These are phyloP conservation scores for Rhodotorula sp. DNA, from an alignment of 1,284 basidiomycete genomes.

Conservation along the genomic window DNA sequence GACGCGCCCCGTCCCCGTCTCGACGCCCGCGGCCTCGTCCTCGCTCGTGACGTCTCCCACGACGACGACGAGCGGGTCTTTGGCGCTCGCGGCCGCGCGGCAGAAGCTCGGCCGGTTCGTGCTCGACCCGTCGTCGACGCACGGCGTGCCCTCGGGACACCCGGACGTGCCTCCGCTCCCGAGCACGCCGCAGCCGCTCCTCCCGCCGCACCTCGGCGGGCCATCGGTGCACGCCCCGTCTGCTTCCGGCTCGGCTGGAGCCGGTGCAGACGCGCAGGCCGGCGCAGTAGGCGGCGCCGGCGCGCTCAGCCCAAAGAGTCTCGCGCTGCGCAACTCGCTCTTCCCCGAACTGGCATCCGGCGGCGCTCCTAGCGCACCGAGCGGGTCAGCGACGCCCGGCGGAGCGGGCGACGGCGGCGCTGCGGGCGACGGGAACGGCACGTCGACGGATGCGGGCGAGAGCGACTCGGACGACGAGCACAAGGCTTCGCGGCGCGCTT, in stretches of 20 bases:
- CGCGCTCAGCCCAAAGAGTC: slow-evolving; percentile 24
- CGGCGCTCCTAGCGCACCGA: background rate
- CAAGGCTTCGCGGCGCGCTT: background rate
- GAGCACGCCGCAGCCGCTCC: slow-evolving; percentile 4
- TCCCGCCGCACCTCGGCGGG: background rate
- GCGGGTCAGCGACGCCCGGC: background rate
- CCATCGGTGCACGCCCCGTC: background rate
- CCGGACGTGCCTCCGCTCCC: slow-evolving; percentile 34
- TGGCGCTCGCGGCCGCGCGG: background rate
- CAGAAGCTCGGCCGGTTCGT: slow-evolving; percentile 24
- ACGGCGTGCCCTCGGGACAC: slow-evolving; percentile 37
- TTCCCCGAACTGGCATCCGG: slow-evolving; percentile 35
- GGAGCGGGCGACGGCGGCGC: background rate
- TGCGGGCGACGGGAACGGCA: slow-evolving; percentile 11
- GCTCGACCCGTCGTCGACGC: slow-evolving; percentile 36
- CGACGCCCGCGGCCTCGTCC: background rate
- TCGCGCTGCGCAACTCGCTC: slow-evolving; percentile 37
- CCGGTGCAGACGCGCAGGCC: background rate
- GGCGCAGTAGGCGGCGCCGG: background rate
- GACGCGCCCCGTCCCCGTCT: slow-evolving; percentile 9
- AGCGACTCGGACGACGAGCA: slow-evolving; percentile 17
- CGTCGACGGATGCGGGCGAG: slow-evolving; percentile 21
- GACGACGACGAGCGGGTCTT: too few relatives aligned
- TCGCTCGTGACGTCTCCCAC: background rate
- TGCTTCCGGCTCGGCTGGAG: background rate